Base-by-base conservation (phyloP, 2,329 filamentous ascomycete species). In the Sarocladium kiliense region DNA sequence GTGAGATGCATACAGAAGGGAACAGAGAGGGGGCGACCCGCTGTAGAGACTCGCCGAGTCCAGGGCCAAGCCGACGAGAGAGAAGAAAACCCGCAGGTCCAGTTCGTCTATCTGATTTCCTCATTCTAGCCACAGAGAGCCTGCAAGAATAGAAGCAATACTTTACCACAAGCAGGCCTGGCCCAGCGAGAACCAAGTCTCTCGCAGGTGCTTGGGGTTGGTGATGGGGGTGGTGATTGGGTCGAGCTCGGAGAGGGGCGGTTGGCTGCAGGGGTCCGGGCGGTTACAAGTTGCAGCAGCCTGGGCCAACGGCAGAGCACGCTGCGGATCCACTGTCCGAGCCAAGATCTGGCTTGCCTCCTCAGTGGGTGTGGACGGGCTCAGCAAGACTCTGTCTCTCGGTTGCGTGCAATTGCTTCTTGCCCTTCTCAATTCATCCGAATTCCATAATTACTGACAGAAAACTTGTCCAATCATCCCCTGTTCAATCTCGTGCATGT, bases 151-250 rank as follows among this genome's bases (percentile, higher is more conserved):
- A 47, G 44, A 47, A 47, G 25, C 44, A 47, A n/a, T 5, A 34
- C 30, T 34, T 34, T 34, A n/a, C n/a, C n/a, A n/a, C 30, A 34
- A 34, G 37, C 37, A 11, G 10, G 37, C 37, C 37, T n/a, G n/a
- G n/a, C n/a, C 41, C 5, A 39, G 36, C 36, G 36, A 39, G 36
- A 9, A 39, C 9, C n/a, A 16, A 7, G 30, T 32, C 30, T 32
- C 30, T 32, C 7, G 30, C 36, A 9, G 5, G 36, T 39, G 44
- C 26, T 16, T n/a, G 47, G 47, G 30, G 47, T 25, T 23, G 30
- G 47, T 51, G 47, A 51, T 51, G 47, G 47, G 47, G 47, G 47
- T 27, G 12, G 47, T 51, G 47, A 51, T 51, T 51, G 47, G 47
- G 44, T 30, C 23, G 16, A n/a, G 14, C n/a, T n/a, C n/a, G n/a